Evolutionary conservation across 2,329 filamentous ascomycete genomes (phyloP).

Genomic region (Ceratocystis cacaofunesta): DNA sequence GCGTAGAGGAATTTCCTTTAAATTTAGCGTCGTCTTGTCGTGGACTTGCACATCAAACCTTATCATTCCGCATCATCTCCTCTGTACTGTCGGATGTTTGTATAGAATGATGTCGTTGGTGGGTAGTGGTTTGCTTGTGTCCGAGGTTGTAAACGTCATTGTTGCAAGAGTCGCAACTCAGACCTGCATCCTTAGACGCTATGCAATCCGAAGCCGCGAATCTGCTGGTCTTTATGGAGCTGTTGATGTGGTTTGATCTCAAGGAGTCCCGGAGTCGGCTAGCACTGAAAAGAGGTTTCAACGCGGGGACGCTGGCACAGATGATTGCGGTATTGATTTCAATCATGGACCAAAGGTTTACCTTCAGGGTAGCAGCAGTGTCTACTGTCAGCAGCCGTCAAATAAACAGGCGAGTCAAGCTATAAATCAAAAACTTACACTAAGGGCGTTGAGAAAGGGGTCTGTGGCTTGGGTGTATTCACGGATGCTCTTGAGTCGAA

Average conservation of each 20-base stretch:
- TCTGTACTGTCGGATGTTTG: neutral
- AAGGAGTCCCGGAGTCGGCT: constrained; percentile 19
- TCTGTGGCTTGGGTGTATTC: constrained; percentile 26
- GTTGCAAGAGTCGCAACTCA: neutral
- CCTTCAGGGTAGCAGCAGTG: constrained; percentile 10
- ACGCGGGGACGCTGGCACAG: constrained; percentile 34
- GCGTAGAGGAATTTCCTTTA: too few species aligned
- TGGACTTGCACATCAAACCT: neutral
- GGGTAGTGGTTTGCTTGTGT: neutral
- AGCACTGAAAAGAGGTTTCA: constrained; percentile 34
- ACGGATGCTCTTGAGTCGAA: constrained; percentile 28
- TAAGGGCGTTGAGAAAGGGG: constrained; percentile 22
- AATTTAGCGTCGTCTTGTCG: too few species aligned
- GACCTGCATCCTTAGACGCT: neutral
- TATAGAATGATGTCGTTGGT: neutral
- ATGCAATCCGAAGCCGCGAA: neutral
- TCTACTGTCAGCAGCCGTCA: neutral
- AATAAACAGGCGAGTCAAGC: constrained; percentile 17
- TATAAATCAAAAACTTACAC: constrained; percentile 19
- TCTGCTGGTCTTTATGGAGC: neutral
- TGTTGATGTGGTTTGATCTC: constrained; percentile 2
- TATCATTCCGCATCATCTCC: neutral
- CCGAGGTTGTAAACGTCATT: constrained; percentile 5
- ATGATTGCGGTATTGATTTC: constrained; percentile 36
- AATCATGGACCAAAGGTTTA: constrained; percentile 33